These are phyloP conservation scores for Tubosaeta sp. DNA, from an alignment of 768 basidiomycete species.

Conservation along the genomic window DNA sequence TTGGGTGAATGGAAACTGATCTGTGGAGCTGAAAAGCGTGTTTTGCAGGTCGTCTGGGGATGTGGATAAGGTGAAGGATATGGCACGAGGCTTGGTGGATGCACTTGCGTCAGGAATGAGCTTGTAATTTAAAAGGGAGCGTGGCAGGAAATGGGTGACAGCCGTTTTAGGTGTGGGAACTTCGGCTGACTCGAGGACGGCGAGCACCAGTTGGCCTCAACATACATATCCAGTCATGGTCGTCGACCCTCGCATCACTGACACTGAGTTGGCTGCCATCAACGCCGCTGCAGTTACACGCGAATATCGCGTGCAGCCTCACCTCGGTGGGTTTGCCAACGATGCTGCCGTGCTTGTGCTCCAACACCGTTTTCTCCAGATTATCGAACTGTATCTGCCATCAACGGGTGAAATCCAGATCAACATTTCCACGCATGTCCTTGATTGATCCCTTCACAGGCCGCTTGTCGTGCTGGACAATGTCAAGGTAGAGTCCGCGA, in stretches of 20 bases:
- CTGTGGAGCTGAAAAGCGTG: slow-evolving; percentile 27
- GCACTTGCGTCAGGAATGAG: slow-evolving; percentile 33
- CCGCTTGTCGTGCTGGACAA: slow-evolving; percentile 97
- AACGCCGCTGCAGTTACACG: slow-evolving; percentile 87
- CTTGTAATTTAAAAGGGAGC: slow-evolving; percentile 12
- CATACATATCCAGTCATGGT: slow-evolving; percentile 29
- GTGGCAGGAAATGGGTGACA: background rate
- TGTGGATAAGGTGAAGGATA: slow-evolving; percentile 34
- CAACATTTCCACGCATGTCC: background rate
- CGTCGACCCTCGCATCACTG: slow-evolving; percentile 57
- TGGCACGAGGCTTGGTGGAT: slow-evolving; percentile 39
- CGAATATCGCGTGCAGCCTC: slow-evolving; percentile 85
- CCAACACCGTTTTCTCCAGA: slow-evolving; percentile 45
- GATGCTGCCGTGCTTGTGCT: slow-evolving; percentile 2
- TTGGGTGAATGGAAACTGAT: slow-evolving; percentile 2
- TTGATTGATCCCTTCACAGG: slow-evolving; percentile 38
- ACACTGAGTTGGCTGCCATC: slow-evolving; percentile 71
- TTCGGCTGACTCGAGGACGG: slow-evolving; percentile 5
- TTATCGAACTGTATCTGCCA: slow-evolving; percentile 96
- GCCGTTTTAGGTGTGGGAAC: slow-evolving; percentile 22
- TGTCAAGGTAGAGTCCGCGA: slow-evolving; percentile 69
- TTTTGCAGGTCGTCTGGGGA: slow-evolving; percentile 47
- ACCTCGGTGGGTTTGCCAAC: slow-evolving; percentile 56
- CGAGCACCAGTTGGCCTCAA: slow-evolving; percentile 6
- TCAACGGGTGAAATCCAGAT: slow-evolving; percentile 75